Percentiles rank a stretch among this genome's conserved stretches.
Conservation (phyloP, 2,329 filamentous ascomycete species). For the Venturia oleaginea region DNA sequence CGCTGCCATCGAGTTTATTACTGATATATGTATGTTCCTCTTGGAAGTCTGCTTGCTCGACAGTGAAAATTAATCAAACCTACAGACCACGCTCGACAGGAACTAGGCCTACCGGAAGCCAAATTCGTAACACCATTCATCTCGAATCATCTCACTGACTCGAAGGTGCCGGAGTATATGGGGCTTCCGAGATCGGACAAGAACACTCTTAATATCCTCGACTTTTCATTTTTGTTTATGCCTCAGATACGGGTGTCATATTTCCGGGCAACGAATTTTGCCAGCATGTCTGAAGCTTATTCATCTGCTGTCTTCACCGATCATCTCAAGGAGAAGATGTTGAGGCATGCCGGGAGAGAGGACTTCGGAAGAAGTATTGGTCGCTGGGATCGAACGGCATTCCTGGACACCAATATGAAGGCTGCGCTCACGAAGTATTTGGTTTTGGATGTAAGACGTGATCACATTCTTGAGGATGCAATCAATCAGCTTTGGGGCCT, state of each 20-base stretch:
- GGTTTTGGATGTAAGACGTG: conserved; percentile 35
- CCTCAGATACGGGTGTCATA: conserved; percentile 53
- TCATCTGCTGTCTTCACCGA: conserved; percentile 37
- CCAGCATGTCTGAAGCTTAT: conserved; percentile 71
- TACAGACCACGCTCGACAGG: not conserved
- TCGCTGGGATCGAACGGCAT: conserved; percentile 4
- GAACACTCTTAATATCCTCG: conserved; percentile 64
- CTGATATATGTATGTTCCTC: conserved; percentile 57
- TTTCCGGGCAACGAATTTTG: conserved; percentile 82
- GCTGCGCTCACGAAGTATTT: conserved; percentile 32
- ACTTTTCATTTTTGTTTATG: conserved; percentile 73
- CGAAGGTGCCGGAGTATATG: conserved; percentile 3
- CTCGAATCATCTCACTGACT: not conserved
- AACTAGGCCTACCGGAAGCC: conserved; percentile 1
- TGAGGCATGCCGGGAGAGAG: not conserved
- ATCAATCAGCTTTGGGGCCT: conserved; percentile 87
- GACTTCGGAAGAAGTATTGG: not conserved
- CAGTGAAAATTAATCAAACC: not conserved
- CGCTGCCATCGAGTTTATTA: conserved; percentile 65
- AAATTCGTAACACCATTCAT: conserved; percentile 5
- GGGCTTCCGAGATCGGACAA: conserved; percentile 32
- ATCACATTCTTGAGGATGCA: conserved; percentile 32
- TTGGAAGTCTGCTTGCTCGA: no score
- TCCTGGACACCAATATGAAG: conserved; percentile 21
- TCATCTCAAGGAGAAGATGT: conserved; percentile 19